These are phyloP conservation scores for Rhododendron mucronatum DNA, from an alignment of 148 eudicot species.

Conservation along the genomic window DNA sequence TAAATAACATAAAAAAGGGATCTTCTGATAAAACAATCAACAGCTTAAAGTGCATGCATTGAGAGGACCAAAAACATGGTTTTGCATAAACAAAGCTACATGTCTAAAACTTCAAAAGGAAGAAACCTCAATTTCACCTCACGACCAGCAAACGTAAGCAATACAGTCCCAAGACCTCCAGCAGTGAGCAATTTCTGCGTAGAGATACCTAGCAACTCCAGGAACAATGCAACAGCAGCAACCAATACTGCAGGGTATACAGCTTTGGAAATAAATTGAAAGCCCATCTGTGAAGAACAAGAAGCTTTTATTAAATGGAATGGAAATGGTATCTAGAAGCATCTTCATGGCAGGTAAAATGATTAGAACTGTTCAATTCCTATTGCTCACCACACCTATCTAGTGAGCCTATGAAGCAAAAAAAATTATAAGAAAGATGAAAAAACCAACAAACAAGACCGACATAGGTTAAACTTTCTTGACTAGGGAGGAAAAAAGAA, in stretches of 20 bases:
- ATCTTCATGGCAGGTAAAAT: neutral
- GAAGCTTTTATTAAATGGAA: conserved; percentile 3
- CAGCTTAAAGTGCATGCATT: neutral
- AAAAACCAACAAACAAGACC: neutral
- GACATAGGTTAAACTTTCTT: neutral
- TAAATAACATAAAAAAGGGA: neutral
- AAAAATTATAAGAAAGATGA: neutral
- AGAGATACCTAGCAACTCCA: conserved; percentile 93
- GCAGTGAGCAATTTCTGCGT: conserved; percentile 94
- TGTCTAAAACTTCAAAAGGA: neutral
- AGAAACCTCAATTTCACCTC: conserved; percentile 52
- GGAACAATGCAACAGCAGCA: conserved; percentile 82
- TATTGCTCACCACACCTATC: neutral
- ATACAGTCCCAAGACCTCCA: conserved; percentile 94
- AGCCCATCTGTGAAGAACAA: conserved; percentile 64
- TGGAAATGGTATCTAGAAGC: neutral
- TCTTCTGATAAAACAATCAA: neutral
- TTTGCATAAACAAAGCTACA: neutral
- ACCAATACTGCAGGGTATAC: conserved; percentile 86
- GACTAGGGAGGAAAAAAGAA: neutral
- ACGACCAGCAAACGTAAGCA: conserved; percentile 95
- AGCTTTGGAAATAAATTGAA: conserved; percentile 93
- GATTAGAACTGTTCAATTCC: neutral
- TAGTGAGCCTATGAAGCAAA: neutral
- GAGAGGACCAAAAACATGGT: neutral